Percentiles rank a stretch among this genome's conserved stretches.
Evolutionary conservation across 2,329 filamentous ascomycete species (phyloP).

Genomic region (Decorospora gaudefroyi): DNA sequence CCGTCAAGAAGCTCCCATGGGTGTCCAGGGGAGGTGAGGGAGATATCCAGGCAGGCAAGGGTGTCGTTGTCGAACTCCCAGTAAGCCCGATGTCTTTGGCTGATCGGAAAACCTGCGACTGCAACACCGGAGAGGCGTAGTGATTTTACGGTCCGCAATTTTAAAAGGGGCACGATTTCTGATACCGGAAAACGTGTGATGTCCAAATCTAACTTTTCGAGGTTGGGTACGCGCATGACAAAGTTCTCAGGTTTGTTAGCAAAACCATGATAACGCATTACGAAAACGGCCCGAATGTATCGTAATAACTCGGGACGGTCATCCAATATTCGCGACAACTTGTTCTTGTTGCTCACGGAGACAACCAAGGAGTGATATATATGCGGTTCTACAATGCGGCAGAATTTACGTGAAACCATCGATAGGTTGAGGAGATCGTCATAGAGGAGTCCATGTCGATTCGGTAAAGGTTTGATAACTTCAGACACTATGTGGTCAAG

Average conservation of each 20-base stretch:
- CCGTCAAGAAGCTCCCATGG: constrained; percentile 6
- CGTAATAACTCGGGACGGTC: neutral
- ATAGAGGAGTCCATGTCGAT: constrained; percentile 1
- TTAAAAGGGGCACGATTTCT: constrained; percentile 4
- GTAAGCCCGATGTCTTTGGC: neutral
- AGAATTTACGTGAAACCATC: constrained; percentile 12
- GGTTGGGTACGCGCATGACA: constrained; percentile 2
- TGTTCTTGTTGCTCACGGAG: neutral
- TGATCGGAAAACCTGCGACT: neutral
- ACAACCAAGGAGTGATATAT: constrained; percentile 10
- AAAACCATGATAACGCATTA: neutral
- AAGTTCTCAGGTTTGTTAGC: neutral
- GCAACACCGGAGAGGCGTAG: constrained; percentile 3
- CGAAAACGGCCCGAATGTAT: constrained; percentile 1
- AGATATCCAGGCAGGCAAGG: constrained; percentile 7
- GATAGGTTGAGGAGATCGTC: constrained; percentile 9
- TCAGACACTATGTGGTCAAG: constrained; percentile 14
- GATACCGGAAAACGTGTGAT: neutral
- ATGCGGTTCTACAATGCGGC: constrained; percentile 12
- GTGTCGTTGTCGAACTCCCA: constrained; percentile 13
- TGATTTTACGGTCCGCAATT: constrained; percentile 3
- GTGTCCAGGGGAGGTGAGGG: constrained; percentile 1
- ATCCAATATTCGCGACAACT: neutral
- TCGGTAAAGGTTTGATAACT: constrained; percentile 4
- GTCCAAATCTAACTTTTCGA: constrained; percentile 9